phyloP scores from a whole-genome alignment of 345 rosid genomes.

The Sapria himalayana region DNA sequence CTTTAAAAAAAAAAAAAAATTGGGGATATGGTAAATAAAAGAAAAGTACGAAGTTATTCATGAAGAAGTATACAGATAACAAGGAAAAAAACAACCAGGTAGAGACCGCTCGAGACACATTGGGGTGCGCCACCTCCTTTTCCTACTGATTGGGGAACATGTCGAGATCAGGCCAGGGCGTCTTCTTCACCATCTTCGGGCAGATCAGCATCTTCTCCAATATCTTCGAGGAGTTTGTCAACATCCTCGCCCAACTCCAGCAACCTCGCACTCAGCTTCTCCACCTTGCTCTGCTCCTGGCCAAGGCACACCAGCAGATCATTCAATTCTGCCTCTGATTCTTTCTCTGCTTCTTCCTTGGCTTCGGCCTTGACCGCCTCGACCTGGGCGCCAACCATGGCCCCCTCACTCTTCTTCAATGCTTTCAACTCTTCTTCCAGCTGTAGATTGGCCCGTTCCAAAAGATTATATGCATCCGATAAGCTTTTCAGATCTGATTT shows the following conservation, averaged over 20 bases:
- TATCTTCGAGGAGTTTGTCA: slow-evolving; percentile 60
- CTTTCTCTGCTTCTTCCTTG: slow-evolving; percentile 87
- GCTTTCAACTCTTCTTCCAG: slow-evolving; percentile 64
- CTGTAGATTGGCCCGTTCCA: slow-evolving; percentile 60
- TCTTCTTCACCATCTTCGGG: slow-evolving; percentile 55
- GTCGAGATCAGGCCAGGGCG: no score
- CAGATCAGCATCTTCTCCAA: slow-evolving; percentile 65
- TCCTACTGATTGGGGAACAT: no score
- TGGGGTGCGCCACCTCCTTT: no score
- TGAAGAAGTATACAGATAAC: no score
- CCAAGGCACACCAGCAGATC: slow-evolving; percentile 96
- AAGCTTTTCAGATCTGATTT: slow-evolving; percentile 74
- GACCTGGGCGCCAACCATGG: slow-evolving; percentile 20
- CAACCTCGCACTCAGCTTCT: slow-evolving; percentile 50
- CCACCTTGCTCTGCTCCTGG: slow-evolving; percentile 93
- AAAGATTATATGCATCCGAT: slow-evolving; percentile 79
- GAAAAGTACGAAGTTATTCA: no score
- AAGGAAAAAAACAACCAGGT: no score
- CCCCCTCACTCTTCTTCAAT: slow-evolving; percentile 42
- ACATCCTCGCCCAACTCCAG: slow-evolving; percentile 76
- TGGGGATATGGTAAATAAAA: no score
- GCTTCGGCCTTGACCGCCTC: slow-evolving; percentile 64
- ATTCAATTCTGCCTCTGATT: slow-evolving; percentile 77
- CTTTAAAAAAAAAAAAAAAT: no score
- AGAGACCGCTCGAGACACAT: no score